A percentile compares a stretch with the other conserved stretches of the same genome.
phyloP scores from a whole-genome alignment of 192 early-diverging fungal species.

The Allomyces arbusculus region DNA sequence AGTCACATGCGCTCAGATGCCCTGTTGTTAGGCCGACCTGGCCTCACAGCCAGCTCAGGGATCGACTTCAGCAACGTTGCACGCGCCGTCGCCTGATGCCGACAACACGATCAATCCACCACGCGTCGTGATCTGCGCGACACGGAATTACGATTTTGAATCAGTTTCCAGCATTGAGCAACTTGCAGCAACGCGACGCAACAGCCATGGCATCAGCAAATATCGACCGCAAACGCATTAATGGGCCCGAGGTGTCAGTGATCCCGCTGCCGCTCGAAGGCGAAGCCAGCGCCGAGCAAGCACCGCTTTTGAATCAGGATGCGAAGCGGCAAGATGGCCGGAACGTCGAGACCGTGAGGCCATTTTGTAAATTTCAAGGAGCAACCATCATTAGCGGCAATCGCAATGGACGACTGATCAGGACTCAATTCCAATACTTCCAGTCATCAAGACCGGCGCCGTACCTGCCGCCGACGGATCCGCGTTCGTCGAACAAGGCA shows the following conservation, averaged over 20 bases:
- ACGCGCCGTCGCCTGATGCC: too few species aligned
- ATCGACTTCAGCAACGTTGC: too few species aligned
- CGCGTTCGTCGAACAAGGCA: constrained; percentile 48
- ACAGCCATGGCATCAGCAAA: background rate
- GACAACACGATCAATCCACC: too few species aligned
- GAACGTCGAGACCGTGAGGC: constrained; percentile 26
- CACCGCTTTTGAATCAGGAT: constrained; percentile 8
- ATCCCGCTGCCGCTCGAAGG: background rate
- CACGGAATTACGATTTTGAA: too few species aligned
- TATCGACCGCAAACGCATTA: background rate
- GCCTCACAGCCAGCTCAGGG: too few species aligned
- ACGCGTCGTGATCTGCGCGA: too few species aligned
- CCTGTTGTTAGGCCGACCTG: too few species aligned
- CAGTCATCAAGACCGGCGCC: constrained; percentile 48
- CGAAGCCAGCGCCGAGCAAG: constrained; percentile 5
- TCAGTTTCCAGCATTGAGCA: too few species aligned
- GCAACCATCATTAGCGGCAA: background rate
- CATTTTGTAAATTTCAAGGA: constrained; percentile 18
- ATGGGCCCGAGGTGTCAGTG: background rate
- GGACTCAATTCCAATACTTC: background rate
- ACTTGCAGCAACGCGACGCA: background rate
- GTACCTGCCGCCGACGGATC: constrained; percentile 55
- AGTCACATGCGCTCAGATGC: too few species aligned
- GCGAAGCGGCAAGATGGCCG: constrained; percentile 21
- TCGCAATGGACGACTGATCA: background rate